phyloP scores from a whole-genome alignment of 805 yeast genomes.

The Wickerhamomyces strasburgensis region DNA sequence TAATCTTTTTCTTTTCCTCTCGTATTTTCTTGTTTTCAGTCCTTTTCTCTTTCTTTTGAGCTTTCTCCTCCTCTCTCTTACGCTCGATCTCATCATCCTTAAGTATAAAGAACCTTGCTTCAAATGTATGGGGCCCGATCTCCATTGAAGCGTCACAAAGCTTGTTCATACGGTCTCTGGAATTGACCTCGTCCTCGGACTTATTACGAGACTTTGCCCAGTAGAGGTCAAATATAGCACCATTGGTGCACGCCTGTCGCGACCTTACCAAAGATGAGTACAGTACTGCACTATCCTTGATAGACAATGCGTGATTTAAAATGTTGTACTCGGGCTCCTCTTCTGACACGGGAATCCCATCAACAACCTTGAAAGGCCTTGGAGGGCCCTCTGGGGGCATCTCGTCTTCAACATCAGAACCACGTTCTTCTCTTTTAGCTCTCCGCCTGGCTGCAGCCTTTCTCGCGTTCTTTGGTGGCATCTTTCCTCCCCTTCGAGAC shows the following conservation, averaged over 20 bases:
- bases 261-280: slow-evolving; percentile 72
- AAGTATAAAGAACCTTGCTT: slow-evolving; percentile 71
- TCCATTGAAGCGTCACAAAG: slow-evolving; percentile 68
- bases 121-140: slow-evolving; percentile 82
- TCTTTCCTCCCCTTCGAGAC: too few relatives aligned
- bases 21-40: slow-evolving; percentile 31
- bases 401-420: slow-evolving; percentile 25
- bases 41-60: slow-evolving; percentile 30
- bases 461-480: slow-evolving; percentile 21
- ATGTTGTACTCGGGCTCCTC: slow-evolving; percentile 60
- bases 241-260: slow-evolving; percentile 59
- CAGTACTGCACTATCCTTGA: slow-evolving; percentile 68
- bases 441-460: slow-evolving; percentile 16
- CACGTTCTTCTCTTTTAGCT: slow-evolving; percentile 13
- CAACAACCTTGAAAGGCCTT: slow-evolving; percentile 60
- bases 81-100: slow-evolving; percentile 71
- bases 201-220: slow-evolving; percentile 65
- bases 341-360: slow-evolving; percentile 63
- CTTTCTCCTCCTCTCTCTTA: slow-evolving; percentile 38
- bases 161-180: slow-evolving; percentile 85
- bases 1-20: slow-evolving; percentile 28
- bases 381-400: slow-evolving; percentile 25
- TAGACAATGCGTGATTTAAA: slow-evolving; percentile 59
- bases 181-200: slow-evolving; percentile 41
- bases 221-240: slow-evolving; percentile 66